These are phyloP conservation scores for Hypsizygus marmoreus DNA, from an alignment of 768 basidiomycete species.

Conservation along the genomic window DNA sequence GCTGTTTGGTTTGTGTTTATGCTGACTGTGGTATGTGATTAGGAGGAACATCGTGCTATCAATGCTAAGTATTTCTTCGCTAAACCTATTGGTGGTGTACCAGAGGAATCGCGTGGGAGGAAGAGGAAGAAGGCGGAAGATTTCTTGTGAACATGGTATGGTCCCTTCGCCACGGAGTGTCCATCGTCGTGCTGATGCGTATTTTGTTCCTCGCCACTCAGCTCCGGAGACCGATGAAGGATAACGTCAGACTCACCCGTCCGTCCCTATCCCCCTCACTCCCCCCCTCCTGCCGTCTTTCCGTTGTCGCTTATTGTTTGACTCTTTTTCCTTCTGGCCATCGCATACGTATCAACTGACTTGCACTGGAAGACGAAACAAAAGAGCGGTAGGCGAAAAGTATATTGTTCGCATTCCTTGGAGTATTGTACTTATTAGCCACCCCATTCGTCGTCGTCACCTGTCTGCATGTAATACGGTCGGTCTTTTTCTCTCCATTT, in stretches of 20 bases:
- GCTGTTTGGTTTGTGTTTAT: neutral
- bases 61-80: slow-evolving; percentile 62
- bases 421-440: neutral
- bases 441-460: neutral
- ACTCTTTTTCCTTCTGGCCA: slow-evolving; percentile 12
- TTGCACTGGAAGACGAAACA: neutral
- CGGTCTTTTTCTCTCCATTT: neutral
- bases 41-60: slow-evolving; percentile 81
- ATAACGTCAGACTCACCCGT: slow-evolving; percentile 28
- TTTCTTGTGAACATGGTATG: slow-evolving; percentile 52
- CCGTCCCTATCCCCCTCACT: slow-evolving; percentile 29
- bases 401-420: neutral
- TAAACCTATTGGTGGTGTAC: slow-evolving; percentile 38
- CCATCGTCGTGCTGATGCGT: neutral
- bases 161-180: neutral
- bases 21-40: slow-evolving; percentile 5
- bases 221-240: slow-evolving; percentile 1
- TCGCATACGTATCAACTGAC: neutral
- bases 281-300: slow-evolving; percentile 11
- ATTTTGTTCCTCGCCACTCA: neutral
- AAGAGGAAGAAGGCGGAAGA: slow-evolving; percentile 88
- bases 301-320: too few relatives aligned
- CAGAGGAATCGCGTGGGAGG: slow-evolving; percentile 73
- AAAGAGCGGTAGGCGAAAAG: neutral
- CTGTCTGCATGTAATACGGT: slow-evolving; percentile 2